Conservation (phyloP, 1,139 yeast species). For the Yamadazyma dushanensis region DNA sequence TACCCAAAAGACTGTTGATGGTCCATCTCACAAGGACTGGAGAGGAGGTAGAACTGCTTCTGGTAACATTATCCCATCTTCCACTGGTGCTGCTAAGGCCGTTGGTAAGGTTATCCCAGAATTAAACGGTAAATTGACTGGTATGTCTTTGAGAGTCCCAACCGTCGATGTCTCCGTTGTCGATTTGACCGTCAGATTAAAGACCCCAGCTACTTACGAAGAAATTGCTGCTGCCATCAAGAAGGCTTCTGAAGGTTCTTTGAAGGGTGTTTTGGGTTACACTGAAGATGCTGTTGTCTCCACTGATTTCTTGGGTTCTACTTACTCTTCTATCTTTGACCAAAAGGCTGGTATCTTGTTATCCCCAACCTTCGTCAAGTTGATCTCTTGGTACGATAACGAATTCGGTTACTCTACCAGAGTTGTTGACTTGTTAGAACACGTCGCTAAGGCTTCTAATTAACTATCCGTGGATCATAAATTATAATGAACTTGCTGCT, state of each 20-base stretch:
- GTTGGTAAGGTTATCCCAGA: constrained; percentile 89
- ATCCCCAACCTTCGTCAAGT: constrained; percentile 81
- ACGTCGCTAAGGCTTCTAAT: constrained; percentile 55
- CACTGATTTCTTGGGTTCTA: constrained; percentile 76
- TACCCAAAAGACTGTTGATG: constrained; percentile 88
- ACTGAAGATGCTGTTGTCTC: constrained; percentile 87
- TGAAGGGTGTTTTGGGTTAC: constrained; percentile 79
- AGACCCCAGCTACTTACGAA: constrained; percentile 69
- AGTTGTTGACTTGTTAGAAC: constrained; percentile 81
- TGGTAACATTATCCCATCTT: constrained; percentile 86
- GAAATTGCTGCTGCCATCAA: constrained; percentile 73
- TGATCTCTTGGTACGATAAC: constrained; percentile 88
- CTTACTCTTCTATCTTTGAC: constrained; percentile 80
- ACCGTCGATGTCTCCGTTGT: constrained; percentile 80
- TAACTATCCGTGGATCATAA: constrained; percentile 24
- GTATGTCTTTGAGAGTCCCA: constrained; percentile 87
- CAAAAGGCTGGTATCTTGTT: constrained; percentile 83
- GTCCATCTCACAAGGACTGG: constrained; percentile 94
- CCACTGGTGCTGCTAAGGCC: constrained; percentile 93
- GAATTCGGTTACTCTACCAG: constrained; percentile 93
- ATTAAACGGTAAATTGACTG: constrained; percentile 86
- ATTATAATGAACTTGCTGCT: neutral
- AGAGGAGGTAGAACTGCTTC: constrained; percentile 94
- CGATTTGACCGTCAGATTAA: constrained; percentile 52
- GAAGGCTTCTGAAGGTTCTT: constrained; percentile 66